Evolutionary conservation across 352 stramenopile genomes (phyloP), one percentile per base, ranked within the genome.

Genomic region (Bremia lactucae): DNA sequence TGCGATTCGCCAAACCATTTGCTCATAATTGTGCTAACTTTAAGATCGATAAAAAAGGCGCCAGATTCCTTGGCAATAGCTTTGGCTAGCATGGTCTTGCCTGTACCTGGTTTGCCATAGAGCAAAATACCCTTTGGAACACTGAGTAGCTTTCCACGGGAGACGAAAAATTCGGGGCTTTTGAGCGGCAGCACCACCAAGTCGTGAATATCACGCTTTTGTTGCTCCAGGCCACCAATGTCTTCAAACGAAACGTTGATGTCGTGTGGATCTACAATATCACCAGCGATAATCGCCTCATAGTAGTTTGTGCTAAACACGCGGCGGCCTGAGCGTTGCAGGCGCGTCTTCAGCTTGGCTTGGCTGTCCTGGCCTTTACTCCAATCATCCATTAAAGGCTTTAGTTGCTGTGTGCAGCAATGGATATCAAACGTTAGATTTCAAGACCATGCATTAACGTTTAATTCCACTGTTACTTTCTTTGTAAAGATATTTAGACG

Each of bases 131-230:
- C 74, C 55, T 90, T 92, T 2, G 91, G 91, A 15, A 87, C 81
- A 16, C 76, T 76, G 23, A 97, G 69, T 51, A 94, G 54, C 24
- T 88, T 94, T 15, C 72, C 80, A n/a, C 76, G 69, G 10, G 72
- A 69, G n/a, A 64, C 58, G 53, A 97, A 97, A 42, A 97, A 81
- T 59, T 97, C 83, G 6, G 93, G 92, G 25, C 75, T 77, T 42
- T 95, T 68, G 22, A 97, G 71, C 21, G 82, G 83, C 24, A 97
- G 65, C 69, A 98, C 85, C 4, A 97, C 89, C 20, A 98, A 68
- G 51, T 98, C 92, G 55, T 96, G 85, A 47, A 98, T 94, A 62
- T 98, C 93, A 37, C 86, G 72, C 64, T 97, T 97, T 49, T 97
- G 89, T 13, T 88, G 68, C 59, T 97, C 87, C n/a, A 98, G 69